phyloP scores from a whole-genome alignment of 1,284 basidiomycete species.

The Prillingera fragicola region DNA sequence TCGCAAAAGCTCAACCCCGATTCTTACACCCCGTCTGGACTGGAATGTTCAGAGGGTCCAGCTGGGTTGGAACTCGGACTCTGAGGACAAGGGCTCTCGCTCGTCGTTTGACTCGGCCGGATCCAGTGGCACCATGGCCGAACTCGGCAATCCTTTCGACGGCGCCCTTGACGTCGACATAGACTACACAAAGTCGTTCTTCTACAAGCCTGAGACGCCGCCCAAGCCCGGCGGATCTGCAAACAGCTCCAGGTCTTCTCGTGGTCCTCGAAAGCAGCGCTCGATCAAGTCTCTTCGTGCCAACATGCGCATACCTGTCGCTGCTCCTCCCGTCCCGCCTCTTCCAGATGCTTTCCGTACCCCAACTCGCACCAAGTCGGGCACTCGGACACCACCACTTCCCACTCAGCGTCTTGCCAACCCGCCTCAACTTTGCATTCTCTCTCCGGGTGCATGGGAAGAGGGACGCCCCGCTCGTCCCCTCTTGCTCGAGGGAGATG shows the following conservation, averaged over 20 bases:
- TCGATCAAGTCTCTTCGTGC: constrained; percentile 46
- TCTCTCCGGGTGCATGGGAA: constrained; percentile 41
- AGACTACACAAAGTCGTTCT: constrained; percentile 47
- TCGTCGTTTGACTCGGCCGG: constrained; percentile 6
- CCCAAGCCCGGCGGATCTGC: constrained; percentile 14
- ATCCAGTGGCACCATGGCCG: constrained; percentile 12
- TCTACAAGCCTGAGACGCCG: constrained; percentile 46
- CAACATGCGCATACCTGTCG: constrained; percentile 34
- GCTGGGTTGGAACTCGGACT: constrained; percentile 34
- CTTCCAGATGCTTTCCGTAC: constrained; percentile 29
- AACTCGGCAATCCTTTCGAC: constrained; percentile 13
- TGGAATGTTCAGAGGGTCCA: constrained; percentile 31
- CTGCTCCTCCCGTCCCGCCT: constrained; percentile 34
- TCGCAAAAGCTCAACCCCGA: constrained; percentile 11
- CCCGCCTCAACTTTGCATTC: constrained; percentile 38
- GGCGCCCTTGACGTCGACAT: constrained; percentile 11
- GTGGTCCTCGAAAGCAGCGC: constrained; percentile 22
- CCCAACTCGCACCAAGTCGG: constrained; percentile 2
- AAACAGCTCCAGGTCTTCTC: no score
- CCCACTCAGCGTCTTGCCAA: constrained; percentile 9
- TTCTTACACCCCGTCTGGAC: constrained; percentile 36
- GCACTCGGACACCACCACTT: constrained; percentile 9
- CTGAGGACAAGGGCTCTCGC: constrained; percentile 5
- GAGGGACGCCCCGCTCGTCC: constrained; percentile 38
- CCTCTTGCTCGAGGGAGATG: constrained; percentile 43